phyloP scores from a whole-genome alignment of 169 alveolate species.

The Eimeria acervulina region DNA sequence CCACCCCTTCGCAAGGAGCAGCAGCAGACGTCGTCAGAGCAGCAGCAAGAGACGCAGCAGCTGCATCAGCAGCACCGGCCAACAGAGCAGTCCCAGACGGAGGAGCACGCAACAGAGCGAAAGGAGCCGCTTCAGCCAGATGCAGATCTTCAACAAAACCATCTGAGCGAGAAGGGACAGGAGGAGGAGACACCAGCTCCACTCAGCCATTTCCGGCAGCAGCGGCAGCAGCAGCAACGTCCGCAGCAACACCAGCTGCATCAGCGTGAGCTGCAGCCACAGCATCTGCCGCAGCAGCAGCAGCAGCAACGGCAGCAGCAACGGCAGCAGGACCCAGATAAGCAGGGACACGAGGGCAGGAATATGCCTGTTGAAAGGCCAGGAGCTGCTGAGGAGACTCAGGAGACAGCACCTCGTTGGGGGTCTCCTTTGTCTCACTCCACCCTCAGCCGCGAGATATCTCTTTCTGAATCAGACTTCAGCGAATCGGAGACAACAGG shows the following conservation, averaged over 20 bases:
- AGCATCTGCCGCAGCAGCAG: neutral
- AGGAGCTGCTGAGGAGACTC: neutral
- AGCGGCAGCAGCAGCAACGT: neutral
- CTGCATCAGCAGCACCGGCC: neutral
- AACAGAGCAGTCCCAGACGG: neutral
- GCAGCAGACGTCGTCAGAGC: neutral
- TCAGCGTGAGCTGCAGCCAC: neutral
- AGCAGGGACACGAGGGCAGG: neutral
- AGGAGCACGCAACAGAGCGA: neutral
- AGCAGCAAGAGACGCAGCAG: slow-evolving; percentile 11
- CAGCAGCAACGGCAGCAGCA: neutral
- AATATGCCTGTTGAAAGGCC: too few relatives aligned
- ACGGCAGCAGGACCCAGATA: neutral
- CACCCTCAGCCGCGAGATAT: slow-evolving; percentile 47
- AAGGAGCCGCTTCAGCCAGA: neutral
- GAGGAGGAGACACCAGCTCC: neutral
- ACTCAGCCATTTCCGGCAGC: neutral
- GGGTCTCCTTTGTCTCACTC: slow-evolving; percentile 52
- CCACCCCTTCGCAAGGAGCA: neutral
- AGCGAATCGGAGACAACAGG: neutral
- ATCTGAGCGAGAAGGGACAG: neutral
- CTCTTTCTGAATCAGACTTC: slow-evolving; percentile 20
- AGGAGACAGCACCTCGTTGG: neutral
- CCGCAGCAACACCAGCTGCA: neutral
- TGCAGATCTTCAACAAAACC: neutral